Base-by-base conservation (phyloP, 768 basidiomycete genomes). In the Pleurotus platypus region DNA sequence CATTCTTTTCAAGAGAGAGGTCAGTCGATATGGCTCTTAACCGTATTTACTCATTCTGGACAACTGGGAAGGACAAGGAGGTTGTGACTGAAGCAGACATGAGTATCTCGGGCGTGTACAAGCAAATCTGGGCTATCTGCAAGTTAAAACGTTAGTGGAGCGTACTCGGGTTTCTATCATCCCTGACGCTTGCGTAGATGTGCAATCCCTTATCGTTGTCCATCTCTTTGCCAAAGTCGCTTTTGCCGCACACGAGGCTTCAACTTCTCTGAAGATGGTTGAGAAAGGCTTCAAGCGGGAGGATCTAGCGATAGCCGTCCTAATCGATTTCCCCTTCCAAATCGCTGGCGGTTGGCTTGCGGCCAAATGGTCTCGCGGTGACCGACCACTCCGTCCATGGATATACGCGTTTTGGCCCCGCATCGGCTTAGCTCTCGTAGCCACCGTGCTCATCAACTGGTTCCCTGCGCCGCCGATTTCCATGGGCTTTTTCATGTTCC, bases 321-420 rank as follows among this genome's bases (percentile, higher is more conserved):
- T 98, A 39, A 89, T 98, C 61, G 97, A 99, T 71, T 98, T 98
- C 63, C 97, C 97, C 2, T 96, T 97, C 74, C 95, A 98, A 76
- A 93, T 99, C 50, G 67, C 90, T 57, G 94, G 92, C 18, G 96
- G 96, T 5, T 98, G 91, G 89, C 75, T 96, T 22, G 93, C 95
- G 1, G 96, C 93, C 2, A 86, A 85, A 62, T 98, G 94, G 93
- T 89, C 92, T 4, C 78, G 82, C 55, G 92, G 93, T 12, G 86
- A 88, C 48, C 80, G 76, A 56, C 88, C 91, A 38, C 76, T 94
- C 39, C 83, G 86, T 16, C 90, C 92, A 9, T 99, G 97, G 97
- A 75, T 97, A 47, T 79, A 78, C 64, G 94, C 94, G 3, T 97
- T 95, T 72, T 91, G 91, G 89, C 91, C 89, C 5, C 84, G 97